Percentiles rank a stretch among this genome's conserved stretches.
Conservation (phyloP, 768 basidiomycete species). For the Mycena indigotica region DNA sequence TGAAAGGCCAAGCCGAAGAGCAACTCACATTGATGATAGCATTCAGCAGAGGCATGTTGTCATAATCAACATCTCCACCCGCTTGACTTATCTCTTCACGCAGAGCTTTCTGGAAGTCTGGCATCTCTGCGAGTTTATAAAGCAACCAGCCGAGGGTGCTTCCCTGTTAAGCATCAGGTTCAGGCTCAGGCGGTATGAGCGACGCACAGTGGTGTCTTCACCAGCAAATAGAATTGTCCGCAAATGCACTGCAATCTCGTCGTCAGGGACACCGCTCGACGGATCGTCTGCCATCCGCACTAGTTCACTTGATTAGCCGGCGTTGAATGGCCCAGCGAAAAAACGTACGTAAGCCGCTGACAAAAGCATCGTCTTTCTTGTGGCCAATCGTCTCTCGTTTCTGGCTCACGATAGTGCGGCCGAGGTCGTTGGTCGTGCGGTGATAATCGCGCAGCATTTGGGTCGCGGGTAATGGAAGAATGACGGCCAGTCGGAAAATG, state of each 20-base stretch:
- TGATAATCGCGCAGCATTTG: constrained; percentile 1
- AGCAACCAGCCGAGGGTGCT: constrained; percentile 3
- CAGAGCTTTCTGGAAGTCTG: constrained; percentile 10
- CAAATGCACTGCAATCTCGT: constrained; percentile 3
- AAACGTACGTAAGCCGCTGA: constrained; percentile 1
- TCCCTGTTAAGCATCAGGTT: neutral
- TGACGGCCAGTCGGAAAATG: neutral
- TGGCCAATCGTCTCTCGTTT: neutral
- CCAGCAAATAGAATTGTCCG: constrained; percentile 1
- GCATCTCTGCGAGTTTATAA: constrained; percentile 10
- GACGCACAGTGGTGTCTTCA: neutral
- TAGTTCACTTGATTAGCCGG: neutral
- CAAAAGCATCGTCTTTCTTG: neutral
- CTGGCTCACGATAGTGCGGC: neutral
- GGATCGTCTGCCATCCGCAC: neutral
- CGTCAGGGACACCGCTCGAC: neutral
- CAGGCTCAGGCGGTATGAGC: neutral
- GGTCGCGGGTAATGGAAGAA: neutral
- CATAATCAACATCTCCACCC: constrained; percentile 2
- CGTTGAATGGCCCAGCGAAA: neutral
- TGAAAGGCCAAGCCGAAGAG: neutral
- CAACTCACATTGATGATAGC: constrained; percentile 14
- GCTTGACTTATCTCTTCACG: constrained; percentile 10
- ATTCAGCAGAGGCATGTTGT: constrained; percentile 13
- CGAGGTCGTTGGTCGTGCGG: neutral